These are phyloP conservation scores for Selenicereus undatus DNA, from an alignment of 148 eudicot genomes.

Conservation along the genomic window DNA sequence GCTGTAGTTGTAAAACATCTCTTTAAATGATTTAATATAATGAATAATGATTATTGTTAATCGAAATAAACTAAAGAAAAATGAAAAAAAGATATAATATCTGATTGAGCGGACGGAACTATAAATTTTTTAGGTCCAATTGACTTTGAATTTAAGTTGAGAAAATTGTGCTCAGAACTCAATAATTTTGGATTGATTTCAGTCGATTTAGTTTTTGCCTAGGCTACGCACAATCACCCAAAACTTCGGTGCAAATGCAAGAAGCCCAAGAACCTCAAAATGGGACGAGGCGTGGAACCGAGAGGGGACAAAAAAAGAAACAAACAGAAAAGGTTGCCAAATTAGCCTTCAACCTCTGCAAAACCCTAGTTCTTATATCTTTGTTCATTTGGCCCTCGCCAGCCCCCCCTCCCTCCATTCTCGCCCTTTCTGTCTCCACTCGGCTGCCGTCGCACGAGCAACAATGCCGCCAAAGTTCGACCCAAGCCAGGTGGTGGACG, in stretches of 20 bases:
- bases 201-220: too few species aligned
- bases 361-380: constrained; percentile 6
- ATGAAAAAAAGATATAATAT: too few species aligned
- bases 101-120: too few species aligned
- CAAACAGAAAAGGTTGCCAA: neutral
- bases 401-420: neutral
- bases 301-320: too few species aligned
- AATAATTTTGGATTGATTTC: too few species aligned
- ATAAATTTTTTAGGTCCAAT: too few species aligned
- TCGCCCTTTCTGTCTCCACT: neutral
- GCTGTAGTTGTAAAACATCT: too few species aligned
- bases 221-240: neutral
- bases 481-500: constrained; percentile 52
- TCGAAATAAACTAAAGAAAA: too few species aligned
- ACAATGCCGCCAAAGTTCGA: constrained; percentile 56
- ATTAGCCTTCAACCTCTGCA: neutral
- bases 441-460: neutral
- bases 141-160: too few species aligned
- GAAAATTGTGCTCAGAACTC: too few species aligned
- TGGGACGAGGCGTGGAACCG: neutral
- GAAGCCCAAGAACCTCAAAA: neutral
- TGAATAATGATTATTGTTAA: too few species aligned
- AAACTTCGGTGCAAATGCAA: neutral
- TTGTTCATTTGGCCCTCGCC: neutral
- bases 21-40: too few species aligned